Evolutionary conservation across 192 early-diverging fungal species (phyloP).

Genomic region (Gonapodya sp.): DNA sequence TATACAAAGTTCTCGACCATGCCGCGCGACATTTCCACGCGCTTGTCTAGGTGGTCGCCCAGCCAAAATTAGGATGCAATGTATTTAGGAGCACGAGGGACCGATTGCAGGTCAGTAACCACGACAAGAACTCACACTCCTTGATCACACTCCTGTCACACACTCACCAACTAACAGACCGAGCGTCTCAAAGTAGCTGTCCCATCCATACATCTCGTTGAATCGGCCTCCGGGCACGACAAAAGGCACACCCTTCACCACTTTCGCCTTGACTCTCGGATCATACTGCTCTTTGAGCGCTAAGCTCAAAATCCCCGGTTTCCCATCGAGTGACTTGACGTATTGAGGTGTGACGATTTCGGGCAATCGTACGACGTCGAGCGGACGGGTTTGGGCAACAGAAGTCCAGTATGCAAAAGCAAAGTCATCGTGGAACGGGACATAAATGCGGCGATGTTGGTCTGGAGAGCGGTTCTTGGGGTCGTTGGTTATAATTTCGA

Average conservation of each 20-base stretch:
- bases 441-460: constrained; percentile 79
- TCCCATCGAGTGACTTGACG: constrained; percentile 81
- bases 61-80: neutral
- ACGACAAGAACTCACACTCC: too few species aligned
- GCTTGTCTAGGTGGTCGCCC: constrained; percentile 62
- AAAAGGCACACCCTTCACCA: constrained; percentile 75
- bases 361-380: constrained; percentile 76
- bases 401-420: constrained; percentile 71
- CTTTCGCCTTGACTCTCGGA: neutral
- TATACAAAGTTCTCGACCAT: constrained; percentile 99
- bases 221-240: constrained; percentile 97
- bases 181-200: constrained; percentile 87
- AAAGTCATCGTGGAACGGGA: constrained; percentile 71
- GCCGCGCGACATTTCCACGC: constrained; percentile 72
- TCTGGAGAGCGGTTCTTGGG: constrained; percentile 77
- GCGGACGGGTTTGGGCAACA: constrained; percentile 48
- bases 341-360: constrained; percentile 76
- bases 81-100: too few species aligned
- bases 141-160: neutral
- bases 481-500: constrained; percentile 85
- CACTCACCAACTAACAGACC: constrained; percentile 48
- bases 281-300: constrained; percentile 36
- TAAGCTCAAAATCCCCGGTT: constrained; percentile 83
- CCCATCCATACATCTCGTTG: constrained; percentile 99
- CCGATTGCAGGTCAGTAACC: too few species aligned